A percentile compares a stretch with the other conserved stretches of the same genome.
Conservation (phyloP, 2,329 filamentous ascomycete species). For the Fusarium hainanense region DNA sequence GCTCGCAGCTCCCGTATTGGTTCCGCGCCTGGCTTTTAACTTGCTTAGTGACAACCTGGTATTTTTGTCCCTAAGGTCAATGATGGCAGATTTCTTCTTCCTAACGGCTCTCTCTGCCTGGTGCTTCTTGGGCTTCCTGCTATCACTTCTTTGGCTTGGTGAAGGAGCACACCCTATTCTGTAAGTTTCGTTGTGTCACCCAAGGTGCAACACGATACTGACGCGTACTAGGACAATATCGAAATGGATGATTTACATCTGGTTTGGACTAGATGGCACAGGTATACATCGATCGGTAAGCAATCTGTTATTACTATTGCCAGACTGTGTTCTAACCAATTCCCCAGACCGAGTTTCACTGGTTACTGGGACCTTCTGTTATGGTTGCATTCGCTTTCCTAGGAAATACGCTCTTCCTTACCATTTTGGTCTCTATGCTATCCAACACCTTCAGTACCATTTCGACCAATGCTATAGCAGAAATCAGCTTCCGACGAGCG, state of each 20-base stretch:
- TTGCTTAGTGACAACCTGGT: slow-evolving; percentile 85
- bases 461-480: slow-evolving; percentile 79
- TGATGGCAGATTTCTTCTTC: slow-evolving; percentile 88
- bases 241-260: slow-evolving; percentile 94
- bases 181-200: slow-evolving; percentile 49
- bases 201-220: slow-evolving; percentile 4
- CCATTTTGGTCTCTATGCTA: slow-evolving; percentile 87
- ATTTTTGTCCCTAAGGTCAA: slow-evolving; percentile 81
- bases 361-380: slow-evolving; percentile 79
- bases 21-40: slow-evolving; percentile 85
- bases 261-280: slow-evolving; percentile 85
- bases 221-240: slow-evolving; percentile 68
- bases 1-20: slow-evolving; percentile 79
- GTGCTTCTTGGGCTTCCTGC: slow-evolving; percentile 85
- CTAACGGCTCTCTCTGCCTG: slow-evolving; percentile 80
- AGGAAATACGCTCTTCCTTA: slow-evolving; percentile 89
- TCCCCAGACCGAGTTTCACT: slow-evolving; percentile 74
- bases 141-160: slow-evolving; percentile 83
- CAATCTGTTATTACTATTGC: not conserved
- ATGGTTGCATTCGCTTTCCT: slow-evolving; percentile 89
- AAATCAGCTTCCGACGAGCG: slow-evolving; percentile 84
- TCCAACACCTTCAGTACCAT: slow-evolving; percentile 86
- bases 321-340: slow-evolving; percentile 13
- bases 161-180: slow-evolving; percentile 70
- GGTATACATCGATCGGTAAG: slow-evolving; percentile 68